Evolutionary conservation across 345 rosid species (phyloP).

Genomic region (Gossypium longicalyx): DNA sequence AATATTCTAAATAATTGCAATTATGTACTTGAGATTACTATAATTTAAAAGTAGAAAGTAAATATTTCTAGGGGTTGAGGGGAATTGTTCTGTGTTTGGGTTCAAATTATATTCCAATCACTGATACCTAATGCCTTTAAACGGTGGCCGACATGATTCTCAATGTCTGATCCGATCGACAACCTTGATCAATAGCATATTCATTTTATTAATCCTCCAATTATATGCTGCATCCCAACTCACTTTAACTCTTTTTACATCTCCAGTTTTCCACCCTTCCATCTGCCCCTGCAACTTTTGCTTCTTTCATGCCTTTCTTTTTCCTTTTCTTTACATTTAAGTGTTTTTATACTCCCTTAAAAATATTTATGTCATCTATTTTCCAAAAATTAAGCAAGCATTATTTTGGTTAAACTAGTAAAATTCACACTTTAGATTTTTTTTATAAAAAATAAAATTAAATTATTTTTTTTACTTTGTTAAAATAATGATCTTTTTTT

Average conservation of each 20-base stretch:
- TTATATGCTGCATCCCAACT: constrained; percentile 1
- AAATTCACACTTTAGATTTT: no score
- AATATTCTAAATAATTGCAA: constrained; percentile 7
- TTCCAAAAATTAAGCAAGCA: no score
- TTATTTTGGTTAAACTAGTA: no score
- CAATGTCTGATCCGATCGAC: constrained; percentile 9
- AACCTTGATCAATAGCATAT: constrained; percentile 3
- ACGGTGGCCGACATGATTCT: constrained; percentile 33
- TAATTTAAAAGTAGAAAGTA: neutral
- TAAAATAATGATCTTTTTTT: no score
- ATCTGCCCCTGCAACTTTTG: neutral
- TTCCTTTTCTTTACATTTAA: no score
- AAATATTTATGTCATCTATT: no score
- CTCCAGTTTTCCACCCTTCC: neutral
- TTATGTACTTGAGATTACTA: neutral
- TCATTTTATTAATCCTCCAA: constrained; percentile 1
- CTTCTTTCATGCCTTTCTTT: no score
- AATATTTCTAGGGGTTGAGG: neutral
- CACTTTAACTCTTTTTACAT: neutral
- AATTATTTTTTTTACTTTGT: no score
- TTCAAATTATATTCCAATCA: neutral
- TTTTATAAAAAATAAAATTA: no score
- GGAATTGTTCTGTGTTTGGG: neutral
- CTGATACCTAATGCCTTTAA: neutral
- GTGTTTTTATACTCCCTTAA: no score